Evolutionary conservation across 2,329 filamentous ascomycete genomes (phyloP), one percentile per base, ranked within the genome.

Genomic region (Rutstroemia sydowiana): DNA sequence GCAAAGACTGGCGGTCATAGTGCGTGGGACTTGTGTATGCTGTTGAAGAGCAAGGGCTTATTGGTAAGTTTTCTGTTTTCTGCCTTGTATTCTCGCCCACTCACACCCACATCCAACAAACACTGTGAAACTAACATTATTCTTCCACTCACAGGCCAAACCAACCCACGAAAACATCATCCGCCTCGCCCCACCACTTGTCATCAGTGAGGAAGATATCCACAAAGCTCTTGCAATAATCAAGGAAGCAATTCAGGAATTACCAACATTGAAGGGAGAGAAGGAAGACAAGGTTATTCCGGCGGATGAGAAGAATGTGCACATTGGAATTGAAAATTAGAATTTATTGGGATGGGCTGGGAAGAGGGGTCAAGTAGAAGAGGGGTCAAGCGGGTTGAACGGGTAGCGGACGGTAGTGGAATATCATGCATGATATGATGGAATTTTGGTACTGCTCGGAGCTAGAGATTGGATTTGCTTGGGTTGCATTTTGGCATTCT

Each of bases 131-230:
- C 16, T 23, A 39, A 40, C 11, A n/a, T n/a, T 5, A 7, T 5
- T n/a, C 44, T 45, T 26, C 42, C 5, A 21, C 3, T 32, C 30
- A 56, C 43, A 95, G 89, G 93, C 93, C 64, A 98, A 98, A 79
- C 93, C 93, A 28, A 98, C 93, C 6, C 93, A 98, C 71, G 85
- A 95, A 66, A 96, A 97, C 71, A 97, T 98, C 69, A 98, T 98
- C 68, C 87, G 93, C 53, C 85, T 98, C 56, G 93, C 93, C n/a
- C 93, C 93, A 43, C 93, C 93, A 18, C 76, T 98, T 50, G 90
- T 98, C 59, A 97, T 98, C 65, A 90, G 85, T 23, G 90, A 97
- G 65, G 79, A 85, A 55, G 82, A 98, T 72, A 85, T 98, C 59
- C 77, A 82, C 61, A 79, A 82, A 65, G 86, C 92, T 1, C 69